Evolutionary conservation across 345 rosid species (phyloP).

Genomic region (Noccaea caerulescens): DNA sequence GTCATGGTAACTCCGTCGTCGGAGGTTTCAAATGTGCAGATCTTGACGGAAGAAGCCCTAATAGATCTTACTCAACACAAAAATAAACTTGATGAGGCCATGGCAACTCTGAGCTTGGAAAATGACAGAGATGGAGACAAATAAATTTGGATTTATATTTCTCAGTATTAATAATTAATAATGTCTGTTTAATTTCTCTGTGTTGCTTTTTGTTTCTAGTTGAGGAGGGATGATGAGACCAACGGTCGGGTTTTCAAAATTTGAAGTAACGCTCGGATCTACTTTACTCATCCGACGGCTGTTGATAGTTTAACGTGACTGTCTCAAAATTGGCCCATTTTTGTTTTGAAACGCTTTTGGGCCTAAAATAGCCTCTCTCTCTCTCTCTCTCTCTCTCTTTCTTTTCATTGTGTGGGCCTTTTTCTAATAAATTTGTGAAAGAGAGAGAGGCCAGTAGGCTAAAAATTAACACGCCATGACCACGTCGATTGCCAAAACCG

Average conservation of each 20-base stretch:
- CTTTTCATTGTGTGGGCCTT: neutral
- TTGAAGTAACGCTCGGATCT: constrained; percentile 49
- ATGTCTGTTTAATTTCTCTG: neutral
- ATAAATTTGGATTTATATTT: neutral
- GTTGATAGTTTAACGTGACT: neutral
- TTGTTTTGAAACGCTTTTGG: neutral
- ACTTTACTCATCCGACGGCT: constrained; percentile 39
- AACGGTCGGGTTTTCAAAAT: constrained; percentile 50
- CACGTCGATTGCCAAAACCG: too few species aligned
- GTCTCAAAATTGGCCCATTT: constrained; percentile 14
- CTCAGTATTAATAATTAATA: constrained; percentile 7
- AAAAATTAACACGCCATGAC: too few species aligned
- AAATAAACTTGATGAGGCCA: constrained; percentile 17
- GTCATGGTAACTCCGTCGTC: constrained; percentile 34
- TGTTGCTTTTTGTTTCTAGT: neutral
- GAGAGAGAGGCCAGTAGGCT: too few species aligned
- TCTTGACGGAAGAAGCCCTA: constrained; percentile 20
- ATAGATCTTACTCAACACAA: constrained; percentile 1
- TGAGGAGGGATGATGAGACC: constrained; percentile 9
- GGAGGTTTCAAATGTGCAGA: neutral
- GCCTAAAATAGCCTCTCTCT: neutral
- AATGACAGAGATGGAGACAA: constrained; percentile 18
- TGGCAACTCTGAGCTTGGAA: constrained; percentile 14
- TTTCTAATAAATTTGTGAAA: neutral
- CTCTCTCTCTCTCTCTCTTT: too few species aligned